Evolutionary conservation across 2,329 filamentous ascomycete genomes (phyloP).

Genomic region (Phaeosphaeria sp.): DNA sequence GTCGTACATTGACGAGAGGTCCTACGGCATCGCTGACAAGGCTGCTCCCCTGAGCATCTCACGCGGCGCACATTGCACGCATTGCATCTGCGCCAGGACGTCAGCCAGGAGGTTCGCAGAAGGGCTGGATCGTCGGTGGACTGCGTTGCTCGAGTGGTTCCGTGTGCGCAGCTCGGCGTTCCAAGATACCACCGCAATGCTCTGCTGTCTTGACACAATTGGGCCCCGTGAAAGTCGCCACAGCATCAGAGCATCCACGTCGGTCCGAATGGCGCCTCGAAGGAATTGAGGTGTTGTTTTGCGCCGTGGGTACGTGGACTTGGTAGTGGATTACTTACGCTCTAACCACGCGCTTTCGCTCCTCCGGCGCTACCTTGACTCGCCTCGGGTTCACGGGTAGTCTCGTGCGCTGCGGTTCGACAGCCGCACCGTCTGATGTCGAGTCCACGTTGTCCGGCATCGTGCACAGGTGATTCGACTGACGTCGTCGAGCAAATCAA

Average conservation of each 20-base stretch:
- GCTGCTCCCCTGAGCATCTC: constrained; percentile 34
- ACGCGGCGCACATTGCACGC: constrained; percentile 35
- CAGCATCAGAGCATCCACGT: background rate
- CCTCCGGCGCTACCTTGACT: constrained; percentile 30
- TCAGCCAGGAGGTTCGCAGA: constrained; percentile 4
- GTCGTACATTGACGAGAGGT: constrained; percentile 23
- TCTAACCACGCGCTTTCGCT: constrained; percentile 29
- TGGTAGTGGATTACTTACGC: constrained; percentile 22
- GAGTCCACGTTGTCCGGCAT: constrained; percentile 18
- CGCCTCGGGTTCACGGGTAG: constrained; percentile 31
- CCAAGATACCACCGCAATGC: background rate
- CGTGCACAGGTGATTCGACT: constrained; percentile 8
- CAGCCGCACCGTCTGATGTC: constrained; percentile 14
- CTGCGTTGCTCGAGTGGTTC: background rate
- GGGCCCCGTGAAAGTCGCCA: background rate
- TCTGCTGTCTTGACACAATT: background rate
- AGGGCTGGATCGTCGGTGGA: background rate
- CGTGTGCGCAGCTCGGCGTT: background rate
- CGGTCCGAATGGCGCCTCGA: constrained; percentile 1
- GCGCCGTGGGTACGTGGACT: background rate
- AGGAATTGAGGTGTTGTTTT: background rate
- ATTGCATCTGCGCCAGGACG: constrained; percentile 28
- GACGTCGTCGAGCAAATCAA: constrained; percentile 7
- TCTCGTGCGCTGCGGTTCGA: constrained; percentile 16
- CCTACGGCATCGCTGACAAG: constrained; percentile 30